Evolutionary conservation across 2,329 filamentous ascomycete species (phyloP), one percentile per base, ranked within the genome.

Genomic region (Talaromyces sp.): DNA sequence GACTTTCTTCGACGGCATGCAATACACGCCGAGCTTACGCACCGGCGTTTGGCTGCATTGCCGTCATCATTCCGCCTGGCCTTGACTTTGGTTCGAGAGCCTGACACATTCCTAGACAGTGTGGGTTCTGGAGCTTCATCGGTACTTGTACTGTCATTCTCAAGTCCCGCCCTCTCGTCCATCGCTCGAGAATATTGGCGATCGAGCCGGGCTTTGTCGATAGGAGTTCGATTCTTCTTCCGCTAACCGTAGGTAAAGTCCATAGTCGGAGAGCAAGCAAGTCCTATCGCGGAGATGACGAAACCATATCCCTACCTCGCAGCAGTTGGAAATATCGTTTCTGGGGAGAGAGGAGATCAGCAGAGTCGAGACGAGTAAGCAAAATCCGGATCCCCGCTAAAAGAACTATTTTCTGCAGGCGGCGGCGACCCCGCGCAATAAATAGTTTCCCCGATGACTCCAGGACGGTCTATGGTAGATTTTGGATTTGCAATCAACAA

Each of bases 1-100:
- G 86, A 89, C 68, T 93, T 93, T 63, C 89, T 80, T 70, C 85
- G 85, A 19, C 89, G 83, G 70, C 89, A 93, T 17, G 89, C 89
- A 67, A 92, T 84, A 70, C 89, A 93, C 9, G 89, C 89, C n/a
- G 88, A 92, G 74, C 88, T 91, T 59, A 93, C 88, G 71, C 89
- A 92, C 65, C 88, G 82, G 62, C 89, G 81, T 72, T 92, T 92
- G 10, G 70, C 70, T 7, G 71, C 59, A 17, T 70, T 63, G 19
- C 61, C 63, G 58, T 62, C 64, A 54, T 70, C 69, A 54, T 69
- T 61, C 57, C 62, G 69, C 64, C 72, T 67, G 43, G 63, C 67
- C 60, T 73, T 69, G 36, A 53, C 60, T 63, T 65, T 68, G 13
- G 63, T 45, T 37, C 59, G 54, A 36, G 48, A 41, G 21, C 46